A percentile compares a stretch with the other conserved stretches of the same genome.
These are phyloP conservation scores for Artemisia argyi DNA, from an alignment of 129 eudicot species.

Conservation along the genomic window DNA sequence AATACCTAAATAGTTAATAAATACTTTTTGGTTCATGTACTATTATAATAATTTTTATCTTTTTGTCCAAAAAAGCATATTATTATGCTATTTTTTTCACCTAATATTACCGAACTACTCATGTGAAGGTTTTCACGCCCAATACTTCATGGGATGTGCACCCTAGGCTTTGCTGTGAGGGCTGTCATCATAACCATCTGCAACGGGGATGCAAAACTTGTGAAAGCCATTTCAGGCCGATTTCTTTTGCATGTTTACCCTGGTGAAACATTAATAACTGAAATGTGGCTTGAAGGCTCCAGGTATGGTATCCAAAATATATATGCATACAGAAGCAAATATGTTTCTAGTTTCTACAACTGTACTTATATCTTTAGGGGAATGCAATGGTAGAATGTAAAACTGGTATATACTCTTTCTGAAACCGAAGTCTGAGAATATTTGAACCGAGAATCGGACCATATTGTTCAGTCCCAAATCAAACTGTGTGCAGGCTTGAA, in stretches of 20 bases:
- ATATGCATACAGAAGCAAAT: background rate
- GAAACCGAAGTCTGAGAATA: too few species aligned
- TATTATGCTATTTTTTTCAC: slow-evolving; percentile 1
- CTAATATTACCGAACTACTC: background rate
- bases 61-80: too few species aligned
- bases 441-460: too few species aligned
- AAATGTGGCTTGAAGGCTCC: slow-evolving; percentile 87
- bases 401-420: too few species aligned
- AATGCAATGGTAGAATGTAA: too few species aligned
- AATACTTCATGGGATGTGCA: slow-evolving; percentile 89
- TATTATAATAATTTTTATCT: too few species aligned
- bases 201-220: slow-evolving; percentile 68
- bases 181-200: slow-evolving; percentile 72
- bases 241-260: slow-evolving; percentile 88
- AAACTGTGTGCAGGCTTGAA: too few species aligned
- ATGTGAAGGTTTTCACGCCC: slow-evolving; percentile 78
- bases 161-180: slow-evolving; percentile 90
- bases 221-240: slow-evolving; percentile 72
- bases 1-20: background rate
- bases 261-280: slow-evolving; percentile 83
- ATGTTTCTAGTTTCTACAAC: too few species aligned
- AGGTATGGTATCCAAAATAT: slow-evolving; percentile 42
- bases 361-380: too few species aligned
- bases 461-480: too few species aligned
- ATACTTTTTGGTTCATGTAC: background rate